These are phyloP conservation scores for Flaveria brownii DNA, from an alignment of 129 eudicot genomes.

Conservation along the genomic window DNA sequence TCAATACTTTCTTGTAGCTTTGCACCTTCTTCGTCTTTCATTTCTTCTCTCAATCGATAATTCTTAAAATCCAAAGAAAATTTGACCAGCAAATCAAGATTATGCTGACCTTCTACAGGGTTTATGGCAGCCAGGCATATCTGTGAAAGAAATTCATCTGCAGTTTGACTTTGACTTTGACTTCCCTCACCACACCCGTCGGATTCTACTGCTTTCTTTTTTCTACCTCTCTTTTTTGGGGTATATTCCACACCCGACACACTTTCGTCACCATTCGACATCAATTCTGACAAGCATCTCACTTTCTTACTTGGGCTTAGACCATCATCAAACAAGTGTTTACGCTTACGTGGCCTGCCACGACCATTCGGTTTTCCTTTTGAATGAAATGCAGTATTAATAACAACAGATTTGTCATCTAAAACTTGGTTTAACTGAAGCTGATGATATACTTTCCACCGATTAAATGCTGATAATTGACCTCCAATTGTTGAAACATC, in stretches of 20 bases:
- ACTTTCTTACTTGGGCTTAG: conserved; percentile 38
- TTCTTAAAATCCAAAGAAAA: conserved; percentile 54
- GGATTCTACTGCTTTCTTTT: conserved; percentile 25
- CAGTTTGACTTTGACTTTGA: conserved; percentile 8
- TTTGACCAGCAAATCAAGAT: conserved; percentile 32
- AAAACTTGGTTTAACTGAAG: conserved; percentile 39
- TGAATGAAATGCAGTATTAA: not conserved
- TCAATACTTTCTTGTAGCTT: conserved; percentile 24
- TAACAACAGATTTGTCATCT: conserved; percentile 35
- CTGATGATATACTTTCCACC: conserved; percentile 66
- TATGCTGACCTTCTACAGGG: conserved; percentile 41
- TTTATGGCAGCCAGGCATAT: conserved; percentile 46
- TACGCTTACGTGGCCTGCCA: conserved; percentile 43
- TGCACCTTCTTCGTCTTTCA: conserved; percentile 3
- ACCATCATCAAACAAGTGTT: conserved; percentile 31
- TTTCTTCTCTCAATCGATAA: conserved; percentile 31
- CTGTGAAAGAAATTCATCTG: conserved; percentile 49
- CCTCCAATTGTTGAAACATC: conserved; percentile 44
- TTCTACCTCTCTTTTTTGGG: conserved; percentile 33
- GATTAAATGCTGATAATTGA: conserved; percentile 59
- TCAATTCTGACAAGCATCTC: conserved; percentile 43
- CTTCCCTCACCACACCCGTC: not conserved
- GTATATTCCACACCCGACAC: conserved; percentile 31
- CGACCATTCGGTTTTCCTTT: conserved; percentile 23
- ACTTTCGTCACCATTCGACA: conserved; percentile 30